These are phyloP conservation scores for Ganoderma multipileum DNA, from an alignment of 1,284 basidiomycete genomes.

Conservation along the genomic window DNA sequence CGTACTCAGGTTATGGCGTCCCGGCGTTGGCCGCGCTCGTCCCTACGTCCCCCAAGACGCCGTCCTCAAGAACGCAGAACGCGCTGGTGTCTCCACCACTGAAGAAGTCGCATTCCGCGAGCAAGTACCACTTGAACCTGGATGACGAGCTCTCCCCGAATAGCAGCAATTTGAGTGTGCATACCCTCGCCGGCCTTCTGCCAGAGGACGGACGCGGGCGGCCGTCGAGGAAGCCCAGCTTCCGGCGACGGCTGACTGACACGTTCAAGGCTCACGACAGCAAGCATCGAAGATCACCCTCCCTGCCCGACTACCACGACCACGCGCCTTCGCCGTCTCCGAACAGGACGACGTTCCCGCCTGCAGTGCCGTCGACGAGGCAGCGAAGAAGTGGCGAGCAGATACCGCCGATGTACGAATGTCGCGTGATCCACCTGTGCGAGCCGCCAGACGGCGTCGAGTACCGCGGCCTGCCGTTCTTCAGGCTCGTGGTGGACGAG, in stretches of 20 bases:
- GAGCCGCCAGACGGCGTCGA: constrained; percentile 64
- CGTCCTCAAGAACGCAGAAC: constrained; percentile 51
- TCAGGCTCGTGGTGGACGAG: constrained; percentile 64
- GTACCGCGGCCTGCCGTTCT: constrained; percentile 80
- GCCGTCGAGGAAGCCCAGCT: constrained; percentile 50
- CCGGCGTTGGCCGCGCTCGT: constrained; percentile 19
- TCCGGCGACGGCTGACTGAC: constrained; percentile 54
- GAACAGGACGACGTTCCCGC: constrained; percentile 28
- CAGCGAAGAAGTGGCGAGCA: constrained; percentile 39
- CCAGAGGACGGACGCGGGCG: constrained; percentile 49
- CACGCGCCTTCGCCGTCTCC: constrained; percentile 32
- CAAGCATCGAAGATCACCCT: constrained; percentile 39
- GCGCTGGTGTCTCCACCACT: constrained; percentile 45
- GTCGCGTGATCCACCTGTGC: constrained; percentile 71
- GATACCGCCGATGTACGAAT: constrained; percentile 60
- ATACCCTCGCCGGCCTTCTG: constrained; percentile 29
- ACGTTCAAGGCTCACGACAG: constrained; percentile 44
- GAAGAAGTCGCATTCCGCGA: constrained; percentile 44
- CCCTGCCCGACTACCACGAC: constrained; percentile 31
- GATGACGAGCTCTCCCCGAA: constrained; percentile 26
- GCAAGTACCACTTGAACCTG: constrained; percentile 40
- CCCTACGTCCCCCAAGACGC: constrained; percentile 20
- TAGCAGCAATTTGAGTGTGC: constrained; percentile 30
- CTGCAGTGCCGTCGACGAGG: constrained; percentile 36
- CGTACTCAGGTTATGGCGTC: constrained; percentile 17